Evolutionary conservation across 176 grass and related monocot genomes (phyloP), one percentile per base, ranked within the genome.

Genomic region (Eremochloa ophiuroides): DNA sequence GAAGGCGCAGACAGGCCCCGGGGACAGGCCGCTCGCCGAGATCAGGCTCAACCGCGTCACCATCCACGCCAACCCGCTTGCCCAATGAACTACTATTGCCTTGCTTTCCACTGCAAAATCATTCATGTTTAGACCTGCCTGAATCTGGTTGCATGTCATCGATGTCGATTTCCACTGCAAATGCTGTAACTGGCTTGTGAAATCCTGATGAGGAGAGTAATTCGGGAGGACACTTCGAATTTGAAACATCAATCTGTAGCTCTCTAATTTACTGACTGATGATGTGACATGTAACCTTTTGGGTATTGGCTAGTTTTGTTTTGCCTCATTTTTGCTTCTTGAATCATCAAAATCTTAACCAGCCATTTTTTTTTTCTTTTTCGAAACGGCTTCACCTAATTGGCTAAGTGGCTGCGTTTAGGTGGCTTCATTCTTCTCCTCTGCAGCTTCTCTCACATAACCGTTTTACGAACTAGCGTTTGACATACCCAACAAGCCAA

Each of bases 11-110:
- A 93, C 80, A 2, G 96, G 96, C 1, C 72, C 90, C 7, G 93
- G 82, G 8, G 96, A 95, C 89, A 86, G 96, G 58, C 96, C 96
- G n/a, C 96, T 99, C 15, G 91, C 91, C 2, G 96, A 99, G 87
- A 93, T 99, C 67, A 85, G 93, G 73, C 71, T 99, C 82, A 99
- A 99, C 78, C 91, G 90, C 48, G 91, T 99, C 66, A 95, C 96
- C 35, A 88, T 99, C 71, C 96, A 95, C 75, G 96, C 93, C 61
- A 99, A 99, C 67, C 93, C 93, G 28, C 85, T 93, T 29, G 96
- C 91, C 39, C 80, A 85, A 7, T 79, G n/a, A 69, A 7, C 12
- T 14, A 10, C 22, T 58, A 11, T n/a, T 25, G 8, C 53, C n/a
- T 23, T 42, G 40, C 8, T 2, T 43, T 47, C 0, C 39, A 1